Evolutionary conservation across 116 monocot genomes (phyloP).

Genomic region (Cymodocea nodosa): DNA sequence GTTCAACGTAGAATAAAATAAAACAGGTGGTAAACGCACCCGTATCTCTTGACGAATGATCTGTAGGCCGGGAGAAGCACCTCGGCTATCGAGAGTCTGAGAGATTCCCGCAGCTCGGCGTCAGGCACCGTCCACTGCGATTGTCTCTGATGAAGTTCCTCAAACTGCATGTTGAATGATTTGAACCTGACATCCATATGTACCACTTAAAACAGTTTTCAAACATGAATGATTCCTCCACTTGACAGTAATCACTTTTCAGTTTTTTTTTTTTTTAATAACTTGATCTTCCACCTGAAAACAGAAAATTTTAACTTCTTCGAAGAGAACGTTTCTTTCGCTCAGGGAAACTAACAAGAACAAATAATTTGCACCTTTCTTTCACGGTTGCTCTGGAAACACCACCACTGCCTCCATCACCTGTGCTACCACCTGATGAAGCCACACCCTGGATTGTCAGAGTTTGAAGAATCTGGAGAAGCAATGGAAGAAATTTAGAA

Average conservation of each 20-base stretch:
- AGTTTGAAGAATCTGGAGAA: conserved; percentile 52
- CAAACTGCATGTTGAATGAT: conserved; percentile 83
- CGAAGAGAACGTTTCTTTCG: not conserved
- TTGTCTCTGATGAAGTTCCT: conserved; percentile 85
- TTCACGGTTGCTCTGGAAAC: conserved; percentile 65
- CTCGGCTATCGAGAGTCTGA: conserved; percentile 86
- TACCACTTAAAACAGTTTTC: too few relatives aligned
- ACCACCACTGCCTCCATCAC: conserved; percentile 48
- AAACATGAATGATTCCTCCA: too few relatives aligned
- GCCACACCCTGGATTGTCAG: conserved; percentile 57
- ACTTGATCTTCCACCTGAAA: too few relatives aligned
- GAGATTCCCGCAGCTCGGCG: conserved; percentile 74
- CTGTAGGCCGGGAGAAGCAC: conserved; percentile 84
- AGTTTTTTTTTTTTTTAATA: too few relatives aligned
- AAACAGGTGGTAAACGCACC: conserved; percentile 31
- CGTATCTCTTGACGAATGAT: conserved; percentile 83
- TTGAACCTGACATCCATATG: conserved; percentile 43
- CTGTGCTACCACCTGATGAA: conserved; percentile 45
- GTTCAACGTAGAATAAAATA: too few relatives aligned
- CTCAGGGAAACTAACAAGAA: not conserved
- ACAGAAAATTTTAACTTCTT: too few relatives aligned
- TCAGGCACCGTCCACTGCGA: conserved; percentile 91
- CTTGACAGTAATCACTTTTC: too few relatives aligned
- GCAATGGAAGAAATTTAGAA: not conserved
- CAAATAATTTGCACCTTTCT: conserved; percentile 42